Conservation (phyloP, 306 rosid species). For the Oemleria cerasiformis region DNA sequence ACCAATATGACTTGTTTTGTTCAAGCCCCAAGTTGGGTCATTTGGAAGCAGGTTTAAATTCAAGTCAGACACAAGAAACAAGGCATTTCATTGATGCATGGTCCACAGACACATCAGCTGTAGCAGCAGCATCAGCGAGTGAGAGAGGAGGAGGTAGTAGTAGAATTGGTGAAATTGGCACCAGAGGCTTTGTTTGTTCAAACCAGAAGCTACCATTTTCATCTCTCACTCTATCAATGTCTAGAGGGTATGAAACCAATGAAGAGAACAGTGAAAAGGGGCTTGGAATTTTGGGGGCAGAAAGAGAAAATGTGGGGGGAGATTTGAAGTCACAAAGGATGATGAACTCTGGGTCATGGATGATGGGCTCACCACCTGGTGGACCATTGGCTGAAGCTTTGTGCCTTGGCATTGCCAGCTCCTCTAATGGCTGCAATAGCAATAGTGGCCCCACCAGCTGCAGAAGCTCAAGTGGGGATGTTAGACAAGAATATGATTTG, state of each 20-base stretch:
- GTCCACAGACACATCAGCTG: no score
- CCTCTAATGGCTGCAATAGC: constrained; percentile 9
- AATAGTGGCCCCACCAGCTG: constrained; percentile 15
- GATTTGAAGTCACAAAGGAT: constrained; percentile 25
- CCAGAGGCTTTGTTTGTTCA: constrained; percentile 4
- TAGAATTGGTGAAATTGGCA: no score
- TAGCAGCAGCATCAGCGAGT: no score
- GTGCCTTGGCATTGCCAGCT: constrained; percentile 34
- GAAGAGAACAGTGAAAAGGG: constrained; percentile 18
- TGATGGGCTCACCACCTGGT: constrained; percentile 29
- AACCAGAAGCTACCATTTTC: constrained; percentile 26
- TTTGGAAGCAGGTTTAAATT: no score
- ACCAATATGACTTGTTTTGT: no score
- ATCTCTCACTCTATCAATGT: constrained; percentile 30
- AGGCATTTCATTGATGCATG: constrained; percentile 34
- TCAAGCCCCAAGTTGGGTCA: no score
- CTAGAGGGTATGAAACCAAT: constrained; percentile 2
- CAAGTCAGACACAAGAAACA: constrained; percentile 17
- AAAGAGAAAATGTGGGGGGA: constrained; percentile 16
- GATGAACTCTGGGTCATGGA: constrained; percentile 31
- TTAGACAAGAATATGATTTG: not conserved
- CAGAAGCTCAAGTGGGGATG: constrained; percentile 22
- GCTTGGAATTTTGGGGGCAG: constrained; percentile 9
- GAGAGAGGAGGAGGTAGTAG: constrained; percentile 16
- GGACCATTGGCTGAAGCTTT: constrained; percentile 43